A percentile compares a stretch with the other conserved stretches of the same genome.
Evolutionary conservation across 164 flowering plant species (phyloP).

Genomic region (Akebia trifoliata): DNA sequence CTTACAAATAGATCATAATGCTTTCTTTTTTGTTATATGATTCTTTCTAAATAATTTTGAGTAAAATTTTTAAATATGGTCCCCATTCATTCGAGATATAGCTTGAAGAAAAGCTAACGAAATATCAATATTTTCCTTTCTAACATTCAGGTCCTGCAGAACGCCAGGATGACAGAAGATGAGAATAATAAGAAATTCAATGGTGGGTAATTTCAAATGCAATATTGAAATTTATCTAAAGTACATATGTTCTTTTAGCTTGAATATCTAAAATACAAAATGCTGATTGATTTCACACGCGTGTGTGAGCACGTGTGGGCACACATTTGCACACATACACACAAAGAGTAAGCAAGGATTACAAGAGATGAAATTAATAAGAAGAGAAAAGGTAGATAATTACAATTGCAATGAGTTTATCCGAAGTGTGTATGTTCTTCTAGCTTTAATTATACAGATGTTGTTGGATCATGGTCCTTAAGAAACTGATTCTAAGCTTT

Average conservation of each 20-base stretch:
- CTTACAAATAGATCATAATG: too few species aligned
- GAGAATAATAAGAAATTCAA: constrained; percentile 17
- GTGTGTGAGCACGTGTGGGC: too few species aligned
- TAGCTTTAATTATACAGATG: background rate
- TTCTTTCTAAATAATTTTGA: background rate
- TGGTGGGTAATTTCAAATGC: constrained; percentile 29
- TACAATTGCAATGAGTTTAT: background rate
- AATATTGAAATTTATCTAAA: background rate
- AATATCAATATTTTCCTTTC: constrained; percentile 11
- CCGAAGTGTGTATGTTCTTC: background rate
- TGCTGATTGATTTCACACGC: too few species aligned
- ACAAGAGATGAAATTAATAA: constrained; percentile 24
- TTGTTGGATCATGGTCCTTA: background rate
- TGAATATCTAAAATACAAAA: too few species aligned
- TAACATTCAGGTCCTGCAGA: constrained; percentile 45
- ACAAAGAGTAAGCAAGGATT: constrained; percentile 8
- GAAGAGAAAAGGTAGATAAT: constrained; percentile 35
- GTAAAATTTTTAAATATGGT: background rate
- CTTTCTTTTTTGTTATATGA: background rate
- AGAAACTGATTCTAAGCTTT: background rate
- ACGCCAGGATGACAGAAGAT: constrained; percentile 27
- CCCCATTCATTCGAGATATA: too few species aligned
- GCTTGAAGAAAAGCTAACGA: background rate
- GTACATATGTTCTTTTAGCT: background rate
- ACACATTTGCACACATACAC: too few species aligned